These are phyloP conservation scores for Lodderomyces oxycetoniae DNA, from an alignment of 1,139 yeast genomes.

Conservation along the genomic window DNA sequence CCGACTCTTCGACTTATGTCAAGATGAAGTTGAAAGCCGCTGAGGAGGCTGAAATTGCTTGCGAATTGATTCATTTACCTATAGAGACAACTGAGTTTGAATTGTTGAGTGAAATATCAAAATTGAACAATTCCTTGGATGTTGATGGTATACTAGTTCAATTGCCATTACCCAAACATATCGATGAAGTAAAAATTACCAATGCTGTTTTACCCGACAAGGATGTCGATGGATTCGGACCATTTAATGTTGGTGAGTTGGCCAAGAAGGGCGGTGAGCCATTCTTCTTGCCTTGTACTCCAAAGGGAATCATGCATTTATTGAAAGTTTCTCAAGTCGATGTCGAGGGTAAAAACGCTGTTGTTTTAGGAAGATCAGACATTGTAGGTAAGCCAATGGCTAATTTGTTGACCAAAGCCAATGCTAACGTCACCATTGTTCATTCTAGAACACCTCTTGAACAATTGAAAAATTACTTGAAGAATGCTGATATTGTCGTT, in stretches of 20 bases:
- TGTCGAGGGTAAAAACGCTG: conserved; percentile 78
- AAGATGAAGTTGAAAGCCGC: conserved; percentile 94
- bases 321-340: conserved; percentile 59
- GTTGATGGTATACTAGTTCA: conserved; percentile 92
- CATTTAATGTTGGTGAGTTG: conserved; percentile 85
- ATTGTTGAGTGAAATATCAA: conserved; percentile 54
- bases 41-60: conserved; percentile 70
- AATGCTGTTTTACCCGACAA: conserved; percentile 70
- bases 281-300: conserved; percentile 88
- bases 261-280: conserved; percentile 88
- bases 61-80: conserved; percentile 64
- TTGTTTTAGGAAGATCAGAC: conserved; percentile 92
- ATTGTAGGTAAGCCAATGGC: conserved; percentile 96
- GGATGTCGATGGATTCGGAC: conserved; percentile 96
- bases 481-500: conserved; percentile 81
- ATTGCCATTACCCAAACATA: conserved; percentile 80
- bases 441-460: conserved; percentile 67
- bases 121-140: conserved; percentile 58
- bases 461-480: conserved; percentile 55
- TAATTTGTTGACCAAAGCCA: conserved; percentile 67
- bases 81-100: conserved; percentile 56
- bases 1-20: conserved; percentile 92
- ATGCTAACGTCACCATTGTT: conserved; percentile 80
- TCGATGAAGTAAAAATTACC: conserved; percentile 76
- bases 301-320: conserved; percentile 85